Conservation (phyloP, 176 grass and related monocot genomes). For the Aegilops tauschii region DNA sequence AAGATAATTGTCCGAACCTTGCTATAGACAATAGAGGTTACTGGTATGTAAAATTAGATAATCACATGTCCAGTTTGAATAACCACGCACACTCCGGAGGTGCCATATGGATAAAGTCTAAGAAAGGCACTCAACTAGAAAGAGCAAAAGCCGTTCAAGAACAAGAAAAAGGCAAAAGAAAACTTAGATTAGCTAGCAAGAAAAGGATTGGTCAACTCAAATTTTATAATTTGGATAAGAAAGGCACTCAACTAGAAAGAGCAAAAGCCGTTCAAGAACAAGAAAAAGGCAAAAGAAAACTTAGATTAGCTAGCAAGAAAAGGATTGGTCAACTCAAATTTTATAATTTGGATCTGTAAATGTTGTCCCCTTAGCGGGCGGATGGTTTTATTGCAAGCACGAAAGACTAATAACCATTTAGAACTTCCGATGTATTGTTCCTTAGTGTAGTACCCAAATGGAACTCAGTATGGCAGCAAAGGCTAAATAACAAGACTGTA, state of each 20-base stretch:
- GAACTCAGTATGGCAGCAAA: neutral
- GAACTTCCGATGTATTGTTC: neutral
- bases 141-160: neutral
- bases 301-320: neutral
- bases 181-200: neutral
- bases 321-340: neutral
- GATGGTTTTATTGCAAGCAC: neutral
- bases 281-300: neutral
- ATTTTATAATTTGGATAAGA: neutral
- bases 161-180: neutral
- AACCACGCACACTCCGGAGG: neutral
- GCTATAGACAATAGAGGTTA: slow-evolving; percentile 1
- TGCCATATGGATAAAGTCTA: neutral
- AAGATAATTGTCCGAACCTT: neutral
- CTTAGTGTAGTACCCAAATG: neutral
- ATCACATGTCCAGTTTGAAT: neutral
- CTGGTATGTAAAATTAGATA: neutral
- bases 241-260: neutral
- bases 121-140: neutral
- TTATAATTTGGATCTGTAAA: neutral
- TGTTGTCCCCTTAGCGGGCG: neutral
- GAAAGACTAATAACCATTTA: neutral
- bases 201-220: neutral
- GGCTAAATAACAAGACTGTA: slow-evolving; percentile 13
- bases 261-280: neutral